Base-by-base conservation (phyloP, 2,329 filamentous ascomycete genomes). In the Pseudocercospora macadamiae region DNA sequence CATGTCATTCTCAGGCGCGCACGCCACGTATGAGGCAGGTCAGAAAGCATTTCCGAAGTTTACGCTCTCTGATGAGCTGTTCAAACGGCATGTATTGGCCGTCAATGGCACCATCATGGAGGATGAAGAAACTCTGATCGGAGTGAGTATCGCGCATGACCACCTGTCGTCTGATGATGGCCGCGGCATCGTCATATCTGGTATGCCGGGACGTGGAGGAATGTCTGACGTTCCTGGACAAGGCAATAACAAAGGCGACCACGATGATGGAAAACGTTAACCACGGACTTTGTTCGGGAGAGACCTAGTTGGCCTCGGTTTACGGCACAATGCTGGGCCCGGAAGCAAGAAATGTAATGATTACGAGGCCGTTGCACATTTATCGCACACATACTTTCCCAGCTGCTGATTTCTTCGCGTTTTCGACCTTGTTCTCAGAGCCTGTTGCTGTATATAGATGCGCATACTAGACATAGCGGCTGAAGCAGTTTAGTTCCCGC, bases 21-120 rank as follows among this genome's bases (percentile, higher is more conserved):
- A 65, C 3, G 64, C 61, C 23, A 42, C 21, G 5, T 51, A 12
- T 16, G 28, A 47, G 9, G 18, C 21, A 26, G 37, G 47, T 16
- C 54, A 12, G 36, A n/a, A 16, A 16, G 51, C 25, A 1, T 61
- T 64, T 30, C 64, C 66, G 19, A 21, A 44, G 16, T 60, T 65
- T 42, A 57, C 62, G 28, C 61, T 60, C 53, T 64, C 12, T 21
- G 73, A 70, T 49, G 74, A 81, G 69, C 73, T 89, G 42, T 91
- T 89, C 71, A 76, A 73, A 57, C 78, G 87, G 18, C 77, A 83
- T 49, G 82, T 89, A 23, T 71, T 74, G 25, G 83, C 83, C 3
- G 73, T 78, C 2, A 87, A 88, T 69, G 77, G 79, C 48, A 82
- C 79, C 0, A 69, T 87, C 16, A 69, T 80, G 3, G 70, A 71